phyloP scores from a whole-genome alignment of 345 rosid genomes.

The Gossypium turneri region DNA sequence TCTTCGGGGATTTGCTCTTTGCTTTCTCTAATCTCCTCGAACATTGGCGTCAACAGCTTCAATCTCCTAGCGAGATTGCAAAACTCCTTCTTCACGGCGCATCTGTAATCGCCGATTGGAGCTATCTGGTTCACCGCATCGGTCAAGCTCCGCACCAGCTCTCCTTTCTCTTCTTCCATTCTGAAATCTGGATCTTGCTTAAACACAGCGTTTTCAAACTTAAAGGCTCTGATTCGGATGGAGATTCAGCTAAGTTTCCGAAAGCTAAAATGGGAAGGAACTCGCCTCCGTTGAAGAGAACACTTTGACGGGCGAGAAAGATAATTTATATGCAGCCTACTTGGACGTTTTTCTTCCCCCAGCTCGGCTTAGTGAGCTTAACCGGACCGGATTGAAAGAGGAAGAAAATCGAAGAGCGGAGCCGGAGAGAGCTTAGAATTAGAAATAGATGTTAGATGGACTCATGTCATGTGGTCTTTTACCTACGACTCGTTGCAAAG shows the following conservation, averaged over 20 bases:
- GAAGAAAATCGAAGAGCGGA: not conserved
- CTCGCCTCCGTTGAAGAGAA: slow-evolving; percentile 11
- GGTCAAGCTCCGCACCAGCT: slow-evolving; percentile 45
- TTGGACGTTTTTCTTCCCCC: not conserved
- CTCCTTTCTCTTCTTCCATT: slow-evolving; percentile 59
- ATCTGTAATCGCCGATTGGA: slow-evolving; percentile 49
- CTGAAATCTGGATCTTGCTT: slow-evolving; percentile 5
- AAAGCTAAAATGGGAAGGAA: not conserved
- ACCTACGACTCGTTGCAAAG: not conserved
- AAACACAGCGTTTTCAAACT: not conserved
- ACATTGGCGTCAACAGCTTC: slow-evolving; percentile 76
- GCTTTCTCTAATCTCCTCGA: slow-evolving; percentile 73
- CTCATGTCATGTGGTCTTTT: not conserved
- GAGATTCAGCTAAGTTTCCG: not conserved
- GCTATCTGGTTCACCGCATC: slow-evolving; percentile 68
- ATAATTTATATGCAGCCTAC: not conserved
- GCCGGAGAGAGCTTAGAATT: not conserved
- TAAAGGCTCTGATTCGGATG: not conserved
- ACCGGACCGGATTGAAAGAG: not conserved
- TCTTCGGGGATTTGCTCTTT: slow-evolving; percentile 53
- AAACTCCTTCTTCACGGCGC: slow-evolving; percentile 69
- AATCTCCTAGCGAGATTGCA: slow-evolving; percentile 71
- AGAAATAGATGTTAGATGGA: not conserved
- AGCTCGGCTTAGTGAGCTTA: not conserved
- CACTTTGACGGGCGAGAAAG: not conserved